Percentiles rank a stretch among this genome's conserved stretches.
Conservation (phyloP, 2,329 filamentous ascomycete species). For the Apiospora marii region DNA sequence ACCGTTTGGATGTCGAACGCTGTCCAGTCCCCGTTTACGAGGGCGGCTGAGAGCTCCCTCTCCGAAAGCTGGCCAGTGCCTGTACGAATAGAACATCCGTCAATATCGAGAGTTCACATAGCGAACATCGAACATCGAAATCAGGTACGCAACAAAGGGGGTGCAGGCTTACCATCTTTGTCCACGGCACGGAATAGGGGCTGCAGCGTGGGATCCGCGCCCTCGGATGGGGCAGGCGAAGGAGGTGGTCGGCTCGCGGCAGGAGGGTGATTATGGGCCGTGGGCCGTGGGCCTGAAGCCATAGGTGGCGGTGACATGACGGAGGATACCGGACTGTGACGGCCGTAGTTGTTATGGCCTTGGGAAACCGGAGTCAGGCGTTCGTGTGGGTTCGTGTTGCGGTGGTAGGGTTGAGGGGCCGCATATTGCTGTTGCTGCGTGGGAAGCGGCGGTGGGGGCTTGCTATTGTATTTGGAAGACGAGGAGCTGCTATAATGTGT, state of each 20-base stretch:
- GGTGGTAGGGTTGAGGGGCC: constrained; percentile 29
- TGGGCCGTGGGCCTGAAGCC: constrained; percentile 50
- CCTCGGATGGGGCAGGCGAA: constrained; percentile 63
- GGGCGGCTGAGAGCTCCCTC: constrained; percentile 83
- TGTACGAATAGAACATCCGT: constrained; percentile 38
- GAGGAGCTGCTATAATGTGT: constrained; percentile 32
- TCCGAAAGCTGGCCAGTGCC: constrained; percentile 85
- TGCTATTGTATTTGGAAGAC: constrained; percentile 55
- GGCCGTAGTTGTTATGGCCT: neutral
- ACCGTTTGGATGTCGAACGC: constrained; percentile 94
- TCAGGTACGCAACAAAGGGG: neutral
- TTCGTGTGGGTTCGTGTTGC: constrained; percentile 27
- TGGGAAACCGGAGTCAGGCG: constrained; percentile 29
- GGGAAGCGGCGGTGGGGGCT: constrained; percentile 53
- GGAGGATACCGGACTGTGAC: constrained; percentile 37
- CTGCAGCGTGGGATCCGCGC: constrained; percentile 76
- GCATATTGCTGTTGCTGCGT: constrained; percentile 31
- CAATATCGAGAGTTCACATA: neutral
- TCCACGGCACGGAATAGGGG: constrained; percentile 92
- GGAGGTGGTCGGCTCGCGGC: constrained; percentile 69
- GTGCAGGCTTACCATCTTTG: constrained; percentile 69
- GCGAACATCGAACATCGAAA: neutral
- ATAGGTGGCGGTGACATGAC: constrained; percentile 60
- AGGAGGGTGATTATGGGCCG: constrained; percentile 59
- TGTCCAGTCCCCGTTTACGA: constrained; percentile 96